These are phyloP conservation scores for Sporisorium graminicola DNA, from an alignment of 1,284 basidiomycete species.

Conservation along the genomic window DNA sequence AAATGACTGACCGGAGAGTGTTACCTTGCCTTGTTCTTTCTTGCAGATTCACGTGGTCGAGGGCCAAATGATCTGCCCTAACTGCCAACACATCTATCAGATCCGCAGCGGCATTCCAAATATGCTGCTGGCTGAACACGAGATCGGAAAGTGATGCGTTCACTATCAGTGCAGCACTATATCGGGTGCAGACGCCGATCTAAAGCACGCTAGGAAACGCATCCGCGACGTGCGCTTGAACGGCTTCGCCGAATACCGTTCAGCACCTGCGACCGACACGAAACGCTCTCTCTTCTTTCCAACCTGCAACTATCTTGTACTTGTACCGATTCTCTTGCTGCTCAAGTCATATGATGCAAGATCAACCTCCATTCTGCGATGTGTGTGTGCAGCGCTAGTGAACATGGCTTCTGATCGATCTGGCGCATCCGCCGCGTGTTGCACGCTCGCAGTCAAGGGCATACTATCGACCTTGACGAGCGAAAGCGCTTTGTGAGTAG, in stretches of 20 bases:
- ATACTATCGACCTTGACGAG: neutral
- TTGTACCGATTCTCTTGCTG: slow-evolving; percentile 1
- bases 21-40: neutral
- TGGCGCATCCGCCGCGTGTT: neutral
- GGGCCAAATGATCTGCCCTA: slow-evolving; percentile 92
- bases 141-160: slow-evolving; percentile 74
- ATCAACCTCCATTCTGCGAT: neutral
- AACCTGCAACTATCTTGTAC: neutral
- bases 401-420: neutral
- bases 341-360: neutral
- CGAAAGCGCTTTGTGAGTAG: no score
- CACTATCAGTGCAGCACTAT: neutral
- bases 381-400: neutral
- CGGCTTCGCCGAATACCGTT: neutral
- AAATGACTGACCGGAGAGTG: neutral
- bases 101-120: slow-evolving; percentile 97
- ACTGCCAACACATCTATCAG: slow-evolving; percentile 88
- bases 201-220: neutral
- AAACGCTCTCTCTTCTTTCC: neutral
- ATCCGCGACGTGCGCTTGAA: neutral
- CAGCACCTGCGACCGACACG: neutral
- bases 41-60: slow-evolving; percentile 89
- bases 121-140: slow-evolving; percentile 94
- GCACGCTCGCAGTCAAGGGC: neutral
- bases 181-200: neutral